Base-by-base conservation (phyloP, 371 early-diverging fungal genomes). In the Mortierella sp. region DNA sequence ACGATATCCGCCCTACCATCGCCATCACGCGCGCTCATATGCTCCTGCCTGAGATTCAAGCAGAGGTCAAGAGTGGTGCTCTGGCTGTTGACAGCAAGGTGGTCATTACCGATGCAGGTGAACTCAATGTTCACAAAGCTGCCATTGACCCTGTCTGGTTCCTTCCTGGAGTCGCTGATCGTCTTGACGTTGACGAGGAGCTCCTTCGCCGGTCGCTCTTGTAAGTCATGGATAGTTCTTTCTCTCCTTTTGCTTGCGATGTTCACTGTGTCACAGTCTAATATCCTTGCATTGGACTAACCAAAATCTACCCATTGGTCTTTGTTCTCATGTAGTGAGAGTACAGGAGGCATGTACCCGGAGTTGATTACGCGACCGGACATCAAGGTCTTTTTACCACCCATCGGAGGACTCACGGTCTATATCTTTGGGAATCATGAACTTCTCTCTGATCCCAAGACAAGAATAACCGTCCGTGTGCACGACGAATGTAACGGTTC, bases 101-200 rank as follows among this genome's bases (percentile, higher is more conserved):
- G 29, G 94, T 97, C 1, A 87, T 95, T 7, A 94, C 94, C 68
- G 86, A 90, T 19, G 80, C 85, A 22, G 98, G 97, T 19, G 96
- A 98, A 69, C 85, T 97, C 64, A 93, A 94, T 76, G 98, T 97
- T 6, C 92, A 92, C 71, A 98, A 98, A 85, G 98, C 96, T 22
- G 98, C 98, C 8, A 91, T 97, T 13, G 98, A 98, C 77, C 98
- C 98, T n/a, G 98, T 98, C 8, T 98, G 98, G 98, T 94, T 93
- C 73, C 87, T 98, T 9, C 98, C 98, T 7, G 98, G 98, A 4
- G 95, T 98, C 0, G 98, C 98, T 34, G 88, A 91, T 63, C 91
- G 98, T 22, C 95, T 98, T 80, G 93, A 94, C 19, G 96, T 97
- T 68, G 94, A 93, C 34, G 98, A 98, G 85, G 90, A 93, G 4